These are phyloP conservation scores for Paraconiothyrium sp. DNA, from an alignment of 2,329 filamentous ascomycete species.

Conservation along the genomic window DNA sequence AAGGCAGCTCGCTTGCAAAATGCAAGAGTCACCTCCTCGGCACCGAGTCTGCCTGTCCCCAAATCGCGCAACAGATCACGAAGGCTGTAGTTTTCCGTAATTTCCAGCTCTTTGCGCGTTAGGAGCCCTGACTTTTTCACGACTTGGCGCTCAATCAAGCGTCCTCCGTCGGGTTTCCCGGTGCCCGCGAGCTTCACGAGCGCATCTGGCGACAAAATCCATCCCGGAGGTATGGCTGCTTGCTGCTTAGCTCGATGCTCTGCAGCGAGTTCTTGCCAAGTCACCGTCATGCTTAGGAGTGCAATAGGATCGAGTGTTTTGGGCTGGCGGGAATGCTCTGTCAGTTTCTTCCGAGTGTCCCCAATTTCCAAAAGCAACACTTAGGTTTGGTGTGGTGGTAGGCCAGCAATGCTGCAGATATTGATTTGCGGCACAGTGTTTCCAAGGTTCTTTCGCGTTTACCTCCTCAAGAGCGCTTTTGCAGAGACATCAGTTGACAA, in stretches of 20 bases:
- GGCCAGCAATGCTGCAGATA: too few species aligned
- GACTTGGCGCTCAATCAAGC: neutral
- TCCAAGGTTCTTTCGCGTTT: too few species aligned
- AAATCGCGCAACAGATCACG: neutral
- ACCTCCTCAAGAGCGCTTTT: too few species aligned
- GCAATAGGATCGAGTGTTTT: too few species aligned
- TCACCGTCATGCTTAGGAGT: neutral
- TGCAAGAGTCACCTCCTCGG: constrained; percentile 55
- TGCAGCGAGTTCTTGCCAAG: neutral
- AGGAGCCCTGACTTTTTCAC: neutral
- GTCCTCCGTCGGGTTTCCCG: neutral
- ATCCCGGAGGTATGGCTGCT: neutral
- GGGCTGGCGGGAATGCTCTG: too few species aligned
- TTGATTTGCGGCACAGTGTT: too few species aligned
- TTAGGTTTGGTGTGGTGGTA: too few species aligned
- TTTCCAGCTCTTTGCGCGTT: neutral
- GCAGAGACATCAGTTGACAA: too few species aligned
- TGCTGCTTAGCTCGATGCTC: neutral
- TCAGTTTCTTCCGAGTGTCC: too few species aligned
- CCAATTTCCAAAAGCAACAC: too few species aligned
- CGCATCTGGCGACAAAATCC: neutral
- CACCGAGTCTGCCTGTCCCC: neutral
- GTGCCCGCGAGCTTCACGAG: neutral
- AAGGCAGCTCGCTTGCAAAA: constrained; percentile 59
- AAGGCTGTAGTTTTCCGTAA: neutral